phyloP scores from a whole-genome alignment of 2,329 filamentous ascomycete species.

The Colletotrichum coccodes region DNA sequence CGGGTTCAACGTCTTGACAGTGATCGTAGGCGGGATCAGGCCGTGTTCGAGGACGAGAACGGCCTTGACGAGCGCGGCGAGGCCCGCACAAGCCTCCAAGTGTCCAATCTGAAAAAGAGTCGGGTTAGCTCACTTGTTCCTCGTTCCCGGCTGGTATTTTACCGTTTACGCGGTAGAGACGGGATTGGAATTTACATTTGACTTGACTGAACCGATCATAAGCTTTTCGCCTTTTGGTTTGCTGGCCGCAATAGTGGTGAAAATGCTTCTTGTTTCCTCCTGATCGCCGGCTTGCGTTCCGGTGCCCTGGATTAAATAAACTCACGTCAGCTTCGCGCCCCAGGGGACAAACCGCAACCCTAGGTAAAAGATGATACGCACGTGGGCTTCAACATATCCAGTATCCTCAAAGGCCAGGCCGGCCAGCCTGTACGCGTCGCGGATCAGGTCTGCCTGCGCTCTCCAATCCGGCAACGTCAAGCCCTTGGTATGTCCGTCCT shows the following conservation, averaged over 20 bases:
- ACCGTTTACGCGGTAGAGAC: too few species aligned
- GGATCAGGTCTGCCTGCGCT: constrained; percentile 46
- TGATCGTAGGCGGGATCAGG: constrained; percentile 41
- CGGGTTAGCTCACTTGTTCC: too few species aligned
- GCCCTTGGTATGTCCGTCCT: constrained; percentile 52
- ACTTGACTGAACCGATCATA: constrained; percentile 21
- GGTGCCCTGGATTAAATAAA: constrained; percentile 47
- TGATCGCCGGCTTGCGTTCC: constrained; percentile 66
- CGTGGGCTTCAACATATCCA: constrained; percentile 55
- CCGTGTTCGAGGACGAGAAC: constrained; percentile 41
- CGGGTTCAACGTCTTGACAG: constrained; percentile 40
- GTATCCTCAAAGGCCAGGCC: constrained; percentile 36
- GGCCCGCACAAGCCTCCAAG: constrained; percentile 32
- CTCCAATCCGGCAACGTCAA: constrained; percentile 44
- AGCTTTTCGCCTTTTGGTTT: neutral
- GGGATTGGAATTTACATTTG: too few species aligned
- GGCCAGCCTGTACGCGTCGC: constrained; percentile 44
- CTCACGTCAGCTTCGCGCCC: too few species aligned
- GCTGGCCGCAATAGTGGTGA: constrained; percentile 53
- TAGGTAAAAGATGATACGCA: constrained; percentile 11
- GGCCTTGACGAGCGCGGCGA: constrained; percentile 39
- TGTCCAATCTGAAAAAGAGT: too few species aligned
- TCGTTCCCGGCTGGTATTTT: too few species aligned
- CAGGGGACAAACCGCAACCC: neutral
- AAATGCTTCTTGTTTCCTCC: constrained; percentile 60